Evolutionary conservation across 176 grass and related monocot genomes (phyloP).

Genomic region (Dendrocalamus sinicus): DNA sequence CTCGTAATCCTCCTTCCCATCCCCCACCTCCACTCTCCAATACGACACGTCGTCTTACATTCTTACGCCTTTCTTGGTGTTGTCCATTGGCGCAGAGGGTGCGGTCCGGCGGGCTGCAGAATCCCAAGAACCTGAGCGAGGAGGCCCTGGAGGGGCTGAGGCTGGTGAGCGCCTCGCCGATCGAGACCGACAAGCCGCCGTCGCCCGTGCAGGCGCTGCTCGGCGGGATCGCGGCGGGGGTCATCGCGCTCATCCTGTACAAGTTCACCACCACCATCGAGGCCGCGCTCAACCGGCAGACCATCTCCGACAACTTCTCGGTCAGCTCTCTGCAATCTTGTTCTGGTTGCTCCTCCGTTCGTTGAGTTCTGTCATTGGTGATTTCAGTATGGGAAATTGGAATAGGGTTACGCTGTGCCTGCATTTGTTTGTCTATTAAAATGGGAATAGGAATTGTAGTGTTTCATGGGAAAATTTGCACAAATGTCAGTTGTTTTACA

Average conservation of each 20-base stretch:
- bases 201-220: conserved; percentile 77
- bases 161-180: conserved; percentile 49
- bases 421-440: not conserved
- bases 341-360: conserved; percentile 12
- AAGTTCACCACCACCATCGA: conserved; percentile 89
- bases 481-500: not conserved
- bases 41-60: not conserved
- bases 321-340: conserved; percentile 44
- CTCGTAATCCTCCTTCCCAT: conserved; percentile 46
- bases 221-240: conserved; percentile 77
- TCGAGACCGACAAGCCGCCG: conserved; percentile 61
- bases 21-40: not conserved
- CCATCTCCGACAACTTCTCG: conserved; percentile 86
- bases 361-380: conserved; percentile 1
- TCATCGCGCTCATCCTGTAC: conserved; percentile 81
- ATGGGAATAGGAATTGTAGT: not conserved
- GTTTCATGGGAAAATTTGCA: not conserved
- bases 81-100: conserved; percentile 56
- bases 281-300: conserved; percentile 74
- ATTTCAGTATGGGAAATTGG: not conserved
- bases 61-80: not conserved
- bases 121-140: conserved; percentile 66
- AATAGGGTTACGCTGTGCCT: not conserved
- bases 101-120: conserved; percentile 62
- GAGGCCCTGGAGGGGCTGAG: conserved; percentile 78